These are phyloP conservation scores for Fusarium fracticaudum DNA, from an alignment of 2,329 filamentous ascomycete species.

Conservation along the genomic window DNA sequence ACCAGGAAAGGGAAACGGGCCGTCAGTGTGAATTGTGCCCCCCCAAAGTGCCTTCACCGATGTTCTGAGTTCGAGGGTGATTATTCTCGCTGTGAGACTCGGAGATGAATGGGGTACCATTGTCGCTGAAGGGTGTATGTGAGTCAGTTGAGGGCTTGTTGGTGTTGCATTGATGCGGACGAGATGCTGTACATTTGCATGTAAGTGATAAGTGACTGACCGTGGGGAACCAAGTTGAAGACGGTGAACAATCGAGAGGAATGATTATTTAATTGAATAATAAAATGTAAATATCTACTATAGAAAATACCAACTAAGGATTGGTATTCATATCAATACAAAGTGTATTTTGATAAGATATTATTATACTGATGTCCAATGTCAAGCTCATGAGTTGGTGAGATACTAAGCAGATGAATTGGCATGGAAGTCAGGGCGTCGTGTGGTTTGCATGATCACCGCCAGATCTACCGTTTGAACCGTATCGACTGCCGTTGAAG, in stretches of 20 bases:
- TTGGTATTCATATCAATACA: not conserved
- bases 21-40: constrained; percentile 10
- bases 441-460: not conserved
- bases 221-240: not conserved
- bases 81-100: not conserved
- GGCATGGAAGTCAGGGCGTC: not conserved
- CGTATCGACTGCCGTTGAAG: not conserved
- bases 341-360: not conserved
- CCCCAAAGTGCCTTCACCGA: constrained; percentile 28
- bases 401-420: not conserved
- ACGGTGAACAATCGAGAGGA: not conserved
- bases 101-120: constrained; percentile 14
- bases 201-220: not conserved
- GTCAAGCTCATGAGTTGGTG: not conserved
- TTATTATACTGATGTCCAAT: not conserved
- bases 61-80: constrained; percentile 18
- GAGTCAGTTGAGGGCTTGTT: constrained; percentile 26
- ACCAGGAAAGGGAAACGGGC: constrained; percentile 13
- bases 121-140: constrained; percentile 21
- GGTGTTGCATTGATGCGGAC: constrained; percentile 10
- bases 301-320: fast-evolving
- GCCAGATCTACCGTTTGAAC: constrained; percentile 13
- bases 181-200: constrained; percentile 24
- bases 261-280: not conserved
- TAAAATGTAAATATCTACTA: fast-evolving